Percentiles rank a stretch among this genome's conserved stretches.
phyloP scores from a whole-genome alignment of 257 asterid genomes.

The Fraxinus cuspidata region DNA sequence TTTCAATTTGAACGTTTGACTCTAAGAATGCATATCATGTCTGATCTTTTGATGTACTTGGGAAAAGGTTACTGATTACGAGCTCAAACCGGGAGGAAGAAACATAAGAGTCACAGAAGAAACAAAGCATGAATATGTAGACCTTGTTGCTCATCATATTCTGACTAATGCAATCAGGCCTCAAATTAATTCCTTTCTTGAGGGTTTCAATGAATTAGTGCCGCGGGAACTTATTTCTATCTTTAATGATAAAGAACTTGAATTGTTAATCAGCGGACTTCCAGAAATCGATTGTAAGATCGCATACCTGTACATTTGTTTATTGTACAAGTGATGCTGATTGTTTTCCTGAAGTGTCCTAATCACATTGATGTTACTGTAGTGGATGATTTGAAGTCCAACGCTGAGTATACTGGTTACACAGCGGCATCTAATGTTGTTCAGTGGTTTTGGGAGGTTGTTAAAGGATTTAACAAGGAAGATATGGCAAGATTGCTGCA shows the following conservation, averaged over 20 bases:
- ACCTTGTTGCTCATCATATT: slow-evolving; percentile 96
- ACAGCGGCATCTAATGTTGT: slow-evolving; percentile 73
- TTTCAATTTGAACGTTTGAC: background rate
- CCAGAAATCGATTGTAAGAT: slow-evolving; percentile 96
- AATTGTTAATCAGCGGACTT: slow-evolving; percentile 91
- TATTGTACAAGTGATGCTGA: background rate
- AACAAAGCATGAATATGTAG: slow-evolving; percentile 96
- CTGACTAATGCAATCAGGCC: slow-evolving; percentile 97
- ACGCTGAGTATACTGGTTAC: slow-evolving; percentile 89
- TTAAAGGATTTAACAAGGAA: slow-evolving; percentile 87
- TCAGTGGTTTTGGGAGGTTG: slow-evolving; percentile 98
- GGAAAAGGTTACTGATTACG: slow-evolving; percentile 87
- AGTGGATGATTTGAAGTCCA: slow-evolving; percentile 96
- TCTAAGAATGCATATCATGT: slow-evolving; percentile 6
- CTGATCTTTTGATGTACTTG: slow-evolving; percentile 12
- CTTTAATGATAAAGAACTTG: slow-evolving; percentile 95
- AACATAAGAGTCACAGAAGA: slow-evolving; percentile 94
- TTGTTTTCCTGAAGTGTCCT: slow-evolving; percentile 8
- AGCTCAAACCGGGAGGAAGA: slow-evolving; percentile 98
- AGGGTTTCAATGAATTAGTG: slow-evolving; percentile 88
- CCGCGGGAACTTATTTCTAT: slow-evolving; percentile 86
- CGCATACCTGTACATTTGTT: slow-evolving; percentile 17
- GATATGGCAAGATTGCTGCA: slow-evolving; percentile 98
- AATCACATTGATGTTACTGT: slow-evolving; percentile 35
- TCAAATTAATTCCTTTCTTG: slow-evolving; percentile 90